A percentile compares a stretch with the other conserved stretches of the same genome.
Evolutionary conservation across 139 green algal species (phyloP).

Genomic region (Desmodesmus armatus): DNA sequence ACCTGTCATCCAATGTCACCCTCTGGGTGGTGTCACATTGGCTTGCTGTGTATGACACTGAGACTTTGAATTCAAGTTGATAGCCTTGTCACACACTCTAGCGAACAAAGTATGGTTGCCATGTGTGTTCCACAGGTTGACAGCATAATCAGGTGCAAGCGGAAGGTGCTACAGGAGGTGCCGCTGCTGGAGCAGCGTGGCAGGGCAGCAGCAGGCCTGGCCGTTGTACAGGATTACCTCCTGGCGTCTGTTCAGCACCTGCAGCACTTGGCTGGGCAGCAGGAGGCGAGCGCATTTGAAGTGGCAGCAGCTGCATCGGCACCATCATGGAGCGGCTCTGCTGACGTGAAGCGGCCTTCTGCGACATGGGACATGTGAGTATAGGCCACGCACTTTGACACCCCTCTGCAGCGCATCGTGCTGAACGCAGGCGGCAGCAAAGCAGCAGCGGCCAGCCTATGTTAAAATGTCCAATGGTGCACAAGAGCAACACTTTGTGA

Average conservation of each 20-base stretch:
- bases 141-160: slow-evolving; percentile 17
- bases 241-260: not conserved
- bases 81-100: not conserved
- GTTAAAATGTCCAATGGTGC: no score
- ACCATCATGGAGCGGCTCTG: not conserved
- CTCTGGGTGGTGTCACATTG: not conserved
- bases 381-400: not conserved
- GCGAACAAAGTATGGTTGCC: no score
- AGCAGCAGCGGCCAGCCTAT: no score
- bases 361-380: slow-evolving; percentile 7
- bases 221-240: slow-evolving; percentile 30
- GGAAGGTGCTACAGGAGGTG: slow-evolving; percentile 12
- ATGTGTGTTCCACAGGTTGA: not conserved
- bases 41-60: not conserved
- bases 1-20: not conserved
- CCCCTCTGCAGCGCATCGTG: not conserved
- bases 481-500: not conserved
- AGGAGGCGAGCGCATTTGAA: not conserved
- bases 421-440: not conserved
- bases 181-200: slow-evolving; percentile 4
- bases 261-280: not conserved
- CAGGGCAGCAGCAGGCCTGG: not conserved
- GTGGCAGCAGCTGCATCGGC: not conserved
- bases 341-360: slow-evolving; percentile 9
- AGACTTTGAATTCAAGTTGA: not conserved